These are phyloP conservation scores for Chrysanthemum seticuspe DNA, from an alignment of 129 eudicot species.

Conservation along the genomic window DNA sequence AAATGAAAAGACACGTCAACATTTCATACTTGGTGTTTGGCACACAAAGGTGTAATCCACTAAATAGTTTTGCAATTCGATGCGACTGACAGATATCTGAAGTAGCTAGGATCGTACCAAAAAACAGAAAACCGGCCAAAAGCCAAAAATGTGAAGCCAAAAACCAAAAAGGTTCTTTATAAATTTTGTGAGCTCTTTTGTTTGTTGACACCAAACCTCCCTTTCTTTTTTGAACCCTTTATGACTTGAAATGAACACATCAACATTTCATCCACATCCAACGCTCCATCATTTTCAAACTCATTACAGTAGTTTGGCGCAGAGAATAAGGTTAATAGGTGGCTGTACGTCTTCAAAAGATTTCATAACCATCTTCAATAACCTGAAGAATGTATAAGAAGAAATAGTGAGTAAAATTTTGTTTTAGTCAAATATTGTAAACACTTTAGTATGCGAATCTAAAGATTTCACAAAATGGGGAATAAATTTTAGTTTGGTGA, in stretches of 20 bases:
- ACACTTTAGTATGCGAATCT: background rate
- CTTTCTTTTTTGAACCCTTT: conserved; percentile 44
- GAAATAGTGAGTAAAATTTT: background rate
- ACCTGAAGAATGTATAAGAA: conserved; percentile 24
- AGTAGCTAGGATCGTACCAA: too few relatives aligned
- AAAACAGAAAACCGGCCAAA: background rate
- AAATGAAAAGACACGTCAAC: too few relatives aligned
- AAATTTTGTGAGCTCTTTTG: background rate
- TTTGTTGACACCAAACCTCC: conserved; percentile 48
- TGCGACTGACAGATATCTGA: too few relatives aligned
- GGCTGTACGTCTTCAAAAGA: conserved; percentile 40
- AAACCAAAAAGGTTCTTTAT: too few relatives aligned
- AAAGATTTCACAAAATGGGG: too few relatives aligned
- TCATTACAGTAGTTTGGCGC: too few relatives aligned
- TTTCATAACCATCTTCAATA: conserved; percentile 55
- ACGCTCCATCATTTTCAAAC: too few relatives aligned
- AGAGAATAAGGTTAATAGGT: conserved; percentile 38
- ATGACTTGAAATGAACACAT: conserved; percentile 49
- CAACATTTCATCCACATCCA: background rate
- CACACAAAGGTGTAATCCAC: too few relatives aligned
- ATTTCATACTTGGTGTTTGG: too few relatives aligned
- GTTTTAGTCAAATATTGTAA: background rate
- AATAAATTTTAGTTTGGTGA: too few relatives aligned
- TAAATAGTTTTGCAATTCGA: too few relatives aligned
- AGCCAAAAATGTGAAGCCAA: too few relatives aligned